Conservation (phyloP, 2,329 filamentous ascomycete species). For the Fusarium phyllophilum region DNA sequence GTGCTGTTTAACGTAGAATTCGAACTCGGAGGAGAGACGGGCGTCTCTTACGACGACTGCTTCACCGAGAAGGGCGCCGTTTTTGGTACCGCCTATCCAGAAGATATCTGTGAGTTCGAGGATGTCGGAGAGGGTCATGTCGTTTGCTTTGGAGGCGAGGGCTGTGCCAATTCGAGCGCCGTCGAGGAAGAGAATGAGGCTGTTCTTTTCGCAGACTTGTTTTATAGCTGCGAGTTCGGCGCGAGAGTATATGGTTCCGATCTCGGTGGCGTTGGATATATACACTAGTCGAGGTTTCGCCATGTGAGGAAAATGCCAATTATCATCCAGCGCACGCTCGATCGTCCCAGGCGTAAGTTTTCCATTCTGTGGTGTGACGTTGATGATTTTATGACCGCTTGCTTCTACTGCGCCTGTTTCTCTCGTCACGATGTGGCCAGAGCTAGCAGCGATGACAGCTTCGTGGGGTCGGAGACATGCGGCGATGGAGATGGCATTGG, state of each 20-base stretch:
- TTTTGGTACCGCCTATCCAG: conserved; percentile 65
- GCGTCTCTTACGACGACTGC: conserved; percentile 59
- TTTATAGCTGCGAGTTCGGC: conserved; percentile 56
- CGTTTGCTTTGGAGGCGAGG: conserved; percentile 54
- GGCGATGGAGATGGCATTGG: conserved; percentile 62
- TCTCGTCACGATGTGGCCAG: conserved; percentile 60
- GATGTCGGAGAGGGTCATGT: conserved; percentile 57
- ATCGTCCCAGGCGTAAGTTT: conserved; percentile 58
- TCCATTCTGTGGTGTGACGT: conserved; percentile 56
- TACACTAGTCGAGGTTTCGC: conserved; percentile 62
- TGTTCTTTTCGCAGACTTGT: conserved; percentile 52
- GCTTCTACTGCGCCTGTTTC: conserved; percentile 63
- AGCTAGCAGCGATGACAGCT: conserved; percentile 60
- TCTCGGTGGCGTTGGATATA: conserved; percentile 62
- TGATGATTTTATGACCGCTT: conserved; percentile 63
- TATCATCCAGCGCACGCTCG: conserved; percentile 55
- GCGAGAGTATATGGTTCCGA: conserved; percentile 60
- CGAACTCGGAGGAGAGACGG: conserved; percentile 56
- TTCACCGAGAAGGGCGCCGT: conserved; percentile 61
- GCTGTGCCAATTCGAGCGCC: conserved; percentile 59
- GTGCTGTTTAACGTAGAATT: conserved; percentile 63
- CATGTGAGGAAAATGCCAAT: conserved; percentile 63
- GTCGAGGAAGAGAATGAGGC: conserved; percentile 58
- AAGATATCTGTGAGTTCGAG: conserved; percentile 61
- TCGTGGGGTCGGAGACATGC: conserved; percentile 62